phyloP scores from a whole-genome alignment of 306 rosid species.

The Aeschynomene evenia region DNA sequence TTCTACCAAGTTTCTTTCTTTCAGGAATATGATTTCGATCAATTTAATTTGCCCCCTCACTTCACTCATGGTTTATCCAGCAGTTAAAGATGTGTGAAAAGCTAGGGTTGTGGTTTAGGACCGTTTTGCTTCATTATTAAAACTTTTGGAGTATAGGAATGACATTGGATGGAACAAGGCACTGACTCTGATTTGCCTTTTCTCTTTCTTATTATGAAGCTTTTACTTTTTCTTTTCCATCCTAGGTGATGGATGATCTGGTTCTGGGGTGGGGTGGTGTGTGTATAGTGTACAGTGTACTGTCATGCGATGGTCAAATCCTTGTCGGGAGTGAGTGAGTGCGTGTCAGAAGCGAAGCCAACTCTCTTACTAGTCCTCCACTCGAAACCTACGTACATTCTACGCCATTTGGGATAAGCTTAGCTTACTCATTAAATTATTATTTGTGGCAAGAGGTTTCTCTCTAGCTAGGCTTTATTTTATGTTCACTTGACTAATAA shows the following conservation, averaged over 20 bases:
- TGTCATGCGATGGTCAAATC: slow-evolving; percentile 52
- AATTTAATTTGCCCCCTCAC: too few species aligned
- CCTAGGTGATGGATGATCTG: slow-evolving; percentile 31
- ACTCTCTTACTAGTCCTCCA: neutral
- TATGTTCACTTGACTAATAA: neutral
- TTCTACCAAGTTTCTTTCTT: too few species aligned
- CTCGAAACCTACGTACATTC: neutral
- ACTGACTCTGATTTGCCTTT: slow-evolving; percentile 44
- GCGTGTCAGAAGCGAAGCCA: slow-evolving; percentile 38
- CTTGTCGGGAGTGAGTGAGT: slow-evolving; percentile 48
- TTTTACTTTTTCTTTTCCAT: slow-evolving; percentile 17
- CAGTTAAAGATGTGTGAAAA: neutral
- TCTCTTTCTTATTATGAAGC: neutral
- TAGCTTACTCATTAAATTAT: neutral
- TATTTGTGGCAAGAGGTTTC: slow-evolving; percentile 18
- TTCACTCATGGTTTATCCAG: neutral
- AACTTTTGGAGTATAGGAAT: slow-evolving; percentile 33
- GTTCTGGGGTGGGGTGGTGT: slow-evolving; percentile 22
- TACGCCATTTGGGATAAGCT: slow-evolving; percentile 6
- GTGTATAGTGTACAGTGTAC: slow-evolving; percentile 45
- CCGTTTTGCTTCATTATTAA: slow-evolving; percentile 41
- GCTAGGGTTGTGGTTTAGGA: neutral
- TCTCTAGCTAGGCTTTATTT: neutral
- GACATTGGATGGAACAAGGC: slow-evolving; percentile 71
- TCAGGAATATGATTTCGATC: too few species aligned